Percentiles rank a stretch among this genome's conserved stretches.
These are phyloP conservation scores for Podospora pseudocomata DNA, from an alignment of 495 filamentous ascomycete genomes.

Conservation along the genomic window DNA sequence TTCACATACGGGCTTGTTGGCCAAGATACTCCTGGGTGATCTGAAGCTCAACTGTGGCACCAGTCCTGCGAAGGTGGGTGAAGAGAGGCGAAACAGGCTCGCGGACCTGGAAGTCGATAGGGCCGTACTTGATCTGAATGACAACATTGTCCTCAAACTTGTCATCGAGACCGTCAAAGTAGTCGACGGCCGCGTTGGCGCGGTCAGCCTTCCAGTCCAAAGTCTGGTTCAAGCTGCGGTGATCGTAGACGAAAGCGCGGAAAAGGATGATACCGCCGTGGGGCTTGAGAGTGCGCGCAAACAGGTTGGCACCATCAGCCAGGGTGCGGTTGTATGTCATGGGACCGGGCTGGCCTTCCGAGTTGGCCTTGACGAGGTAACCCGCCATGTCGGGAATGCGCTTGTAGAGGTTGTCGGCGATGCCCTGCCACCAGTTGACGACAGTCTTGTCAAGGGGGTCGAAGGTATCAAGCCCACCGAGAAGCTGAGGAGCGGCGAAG, in stretches of 20 bases:
- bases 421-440: slow-evolving; percentile 57
- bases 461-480: slow-evolving; percentile 57
- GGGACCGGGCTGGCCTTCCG: slow-evolving; percentile 70
- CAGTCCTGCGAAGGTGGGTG: slow-evolving; percentile 57
- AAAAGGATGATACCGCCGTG: slow-evolving; percentile 69
- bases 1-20: slow-evolving; percentile 52
- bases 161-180: slow-evolving; percentile 61
- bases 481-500: slow-evolving; percentile 59
- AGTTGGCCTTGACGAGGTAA: slow-evolving; percentile 69
- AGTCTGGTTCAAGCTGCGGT: slow-evolving; percentile 46
- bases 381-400: slow-evolving; percentile 64
- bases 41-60: slow-evolving; percentile 60
- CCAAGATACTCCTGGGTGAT: slow-evolving; percentile 69
- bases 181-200: slow-evolving; percentile 65
- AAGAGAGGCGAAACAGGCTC: slow-evolving; percentile 69
- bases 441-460: slow-evolving; percentile 62
- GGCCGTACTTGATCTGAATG: slow-evolving; percentile 70
- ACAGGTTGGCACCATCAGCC: slow-evolving; percentile 66
- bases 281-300: slow-evolving; percentile 57
- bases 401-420: slow-evolving; percentile 56
- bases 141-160: slow-evolving; percentile 68
- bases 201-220: slow-evolving; percentile 62
- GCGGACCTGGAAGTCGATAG: slow-evolving; percentile 73
- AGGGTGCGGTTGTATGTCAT: slow-evolving; percentile 67
- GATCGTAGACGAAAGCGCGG: slow-evolving; percentile 70